phyloP scores from a whole-genome alignment of 345 rosid species.

The Citrus unshiu region DNA sequence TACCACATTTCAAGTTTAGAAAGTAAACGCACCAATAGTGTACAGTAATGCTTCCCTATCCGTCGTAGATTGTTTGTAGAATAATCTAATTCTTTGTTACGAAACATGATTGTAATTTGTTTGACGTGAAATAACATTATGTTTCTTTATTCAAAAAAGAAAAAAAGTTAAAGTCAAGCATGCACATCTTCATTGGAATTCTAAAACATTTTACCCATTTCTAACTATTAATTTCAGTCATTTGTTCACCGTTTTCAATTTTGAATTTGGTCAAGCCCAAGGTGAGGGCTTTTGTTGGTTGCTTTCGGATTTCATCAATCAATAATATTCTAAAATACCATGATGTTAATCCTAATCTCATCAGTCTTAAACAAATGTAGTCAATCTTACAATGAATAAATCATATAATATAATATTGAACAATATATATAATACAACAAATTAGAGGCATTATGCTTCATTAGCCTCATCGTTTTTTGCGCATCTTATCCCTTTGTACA shows the following conservation, averaged over 20 bases:
- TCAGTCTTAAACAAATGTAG: not conserved
- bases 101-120: no score
- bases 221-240: not conserved
- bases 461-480: not conserved
- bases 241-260: not conserved
- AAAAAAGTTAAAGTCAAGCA: slow-evolving; percentile 2
- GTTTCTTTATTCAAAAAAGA: no score
- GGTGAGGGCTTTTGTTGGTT: not conserved
- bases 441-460: not conserved
- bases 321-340: slow-evolving; percentile 9
- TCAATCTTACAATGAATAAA: not conserved
- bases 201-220: not conserved
- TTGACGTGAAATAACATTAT: no score
- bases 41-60: no score
- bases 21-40: no score
- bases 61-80: no score
- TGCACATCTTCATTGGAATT: slow-evolving; percentile 2
- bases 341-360: slow-evolving; percentile 17
- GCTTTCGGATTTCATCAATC: not conserved
- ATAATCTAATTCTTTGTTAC: no score
- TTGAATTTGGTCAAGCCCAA: slow-evolving; percentile 20
- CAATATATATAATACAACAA: no score
- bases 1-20: accelerated
- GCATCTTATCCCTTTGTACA: not conserved
- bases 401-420: not conserved